Conservation (phyloP, 805 yeast genomes). For the Candida orba region DNA sequence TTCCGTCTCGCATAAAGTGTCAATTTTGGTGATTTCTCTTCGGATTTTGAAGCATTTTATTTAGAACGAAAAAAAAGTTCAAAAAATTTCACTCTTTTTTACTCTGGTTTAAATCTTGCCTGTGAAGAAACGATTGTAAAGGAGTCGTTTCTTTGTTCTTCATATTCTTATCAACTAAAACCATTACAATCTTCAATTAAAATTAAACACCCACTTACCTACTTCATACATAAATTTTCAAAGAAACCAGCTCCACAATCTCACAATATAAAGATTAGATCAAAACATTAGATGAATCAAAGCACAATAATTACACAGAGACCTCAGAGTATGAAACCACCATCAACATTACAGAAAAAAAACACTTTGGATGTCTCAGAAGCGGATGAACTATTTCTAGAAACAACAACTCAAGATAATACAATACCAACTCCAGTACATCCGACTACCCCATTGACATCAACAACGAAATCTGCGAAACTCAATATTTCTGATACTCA, state of each 20-base stretch:
- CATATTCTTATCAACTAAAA: background rate
- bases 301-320: background rate
- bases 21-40: background rate
- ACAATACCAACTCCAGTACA: slow-evolving; percentile 6
- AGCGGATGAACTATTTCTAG: background rate
- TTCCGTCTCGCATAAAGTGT: background rate
- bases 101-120: background rate
- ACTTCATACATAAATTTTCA: too few relatives aligned
- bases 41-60: slow-evolving; percentile 9
- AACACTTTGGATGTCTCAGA: too few relatives aligned
- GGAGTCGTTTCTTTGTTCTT: background rate
- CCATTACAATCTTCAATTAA: too few relatives aligned
- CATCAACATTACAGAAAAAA: background rate
- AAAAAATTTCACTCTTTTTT: background rate
- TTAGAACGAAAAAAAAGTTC: background rate
- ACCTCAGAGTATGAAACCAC: background rate
- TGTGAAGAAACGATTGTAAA: background rate
- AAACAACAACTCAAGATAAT: slow-evolving; percentile 6
- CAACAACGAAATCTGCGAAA: slow-evolving; percentile 1
- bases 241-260: too few relatives aligned
- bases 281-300: background rate
- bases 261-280: too few relatives aligned
- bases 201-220: too few relatives aligned
- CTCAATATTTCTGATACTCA: slow-evolving; percentile 34
- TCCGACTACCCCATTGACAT: too few relatives aligned